phyloP scores from a whole-genome alignment of 2,329 filamentous ascomycete genomes.

The Penicillium sp. region DNA sequence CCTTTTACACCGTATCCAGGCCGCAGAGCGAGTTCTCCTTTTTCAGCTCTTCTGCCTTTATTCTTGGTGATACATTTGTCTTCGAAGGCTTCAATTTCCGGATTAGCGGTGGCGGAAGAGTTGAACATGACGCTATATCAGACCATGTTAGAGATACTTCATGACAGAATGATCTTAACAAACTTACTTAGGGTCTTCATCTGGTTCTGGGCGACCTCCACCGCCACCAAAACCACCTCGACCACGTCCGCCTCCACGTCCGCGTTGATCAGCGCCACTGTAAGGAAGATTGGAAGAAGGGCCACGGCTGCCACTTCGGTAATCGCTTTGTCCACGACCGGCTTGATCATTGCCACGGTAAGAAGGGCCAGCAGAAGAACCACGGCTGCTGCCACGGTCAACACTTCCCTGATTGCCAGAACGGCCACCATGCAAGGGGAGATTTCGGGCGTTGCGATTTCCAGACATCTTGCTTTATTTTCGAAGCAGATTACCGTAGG shows the following conservation, averaged over 20 bases:
- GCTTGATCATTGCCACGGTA: too few species aligned
- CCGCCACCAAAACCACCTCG: background rate
- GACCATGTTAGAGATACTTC: constrained; percentile 1
- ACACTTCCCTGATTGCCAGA: background rate
- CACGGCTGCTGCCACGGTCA: too few species aligned
- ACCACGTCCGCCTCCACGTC: too few species aligned
- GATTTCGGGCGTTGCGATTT: background rate
- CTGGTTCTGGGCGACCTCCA: background rate
- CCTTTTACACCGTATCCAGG: constrained; percentile 17
- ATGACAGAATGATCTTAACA: background rate
- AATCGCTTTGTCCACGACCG: too few species aligned
- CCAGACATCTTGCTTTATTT: background rate
- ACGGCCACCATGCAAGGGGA: constrained; percentile 5
- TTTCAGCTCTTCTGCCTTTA: background rate
- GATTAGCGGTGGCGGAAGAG: background rate
- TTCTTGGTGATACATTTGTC: constrained; percentile 1
- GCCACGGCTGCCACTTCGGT: too few species aligned
- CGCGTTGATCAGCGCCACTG: too few species aligned
- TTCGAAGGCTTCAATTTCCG: background rate
- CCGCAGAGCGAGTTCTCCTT: constrained; percentile 1
- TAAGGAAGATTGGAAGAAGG: too few species aligned
- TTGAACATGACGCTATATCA: constrained; percentile 6
- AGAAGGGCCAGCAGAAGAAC: too few species aligned
- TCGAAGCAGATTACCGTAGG: background rate
- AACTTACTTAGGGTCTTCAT: constrained; percentile 1